Percentiles rank a stretch among this genome's conserved stretches.
Conservation (phyloP, 1,284 basidiomycete species). For the Ganoderma resinaceum region DNA sequence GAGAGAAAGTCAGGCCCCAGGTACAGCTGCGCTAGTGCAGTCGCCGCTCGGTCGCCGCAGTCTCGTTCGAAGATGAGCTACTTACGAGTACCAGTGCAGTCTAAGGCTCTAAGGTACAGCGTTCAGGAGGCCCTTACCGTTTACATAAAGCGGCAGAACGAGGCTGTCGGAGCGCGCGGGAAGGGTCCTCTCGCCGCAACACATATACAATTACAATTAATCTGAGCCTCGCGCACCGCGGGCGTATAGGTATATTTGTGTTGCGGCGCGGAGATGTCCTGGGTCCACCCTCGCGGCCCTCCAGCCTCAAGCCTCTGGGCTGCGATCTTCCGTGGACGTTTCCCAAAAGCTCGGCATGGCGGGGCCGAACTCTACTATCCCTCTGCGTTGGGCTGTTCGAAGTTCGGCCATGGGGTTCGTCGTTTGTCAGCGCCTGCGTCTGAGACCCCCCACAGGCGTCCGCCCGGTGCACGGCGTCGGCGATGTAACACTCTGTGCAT, state of each 20-base stretch:
- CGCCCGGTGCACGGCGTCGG: background rate
- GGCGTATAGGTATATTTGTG: background rate
- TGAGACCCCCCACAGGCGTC: background rate
- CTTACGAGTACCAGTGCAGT: background rate
- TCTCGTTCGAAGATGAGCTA: background rate
- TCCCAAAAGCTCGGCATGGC: background rate
- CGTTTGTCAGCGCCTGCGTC: conserved; percentile 1
- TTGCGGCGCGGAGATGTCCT: conserved; percentile 1
- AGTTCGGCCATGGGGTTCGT: too few species aligned
- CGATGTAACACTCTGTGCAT: background rate
- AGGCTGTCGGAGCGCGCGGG: conserved; percentile 1
- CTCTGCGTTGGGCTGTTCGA: too few species aligned
- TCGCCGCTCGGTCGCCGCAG: background rate
- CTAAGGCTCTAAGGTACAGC: conserved; percentile 1
- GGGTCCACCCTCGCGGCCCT: too few species aligned
- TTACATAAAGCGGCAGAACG: background rate
- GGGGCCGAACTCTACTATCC: background rate
- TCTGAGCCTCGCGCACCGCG: background rate
- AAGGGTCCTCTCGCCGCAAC: background rate
- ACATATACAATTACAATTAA: background rate
- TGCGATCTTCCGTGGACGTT: background rate
- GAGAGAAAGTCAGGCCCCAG: background rate
- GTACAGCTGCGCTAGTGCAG: background rate
- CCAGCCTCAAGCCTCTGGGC: background rate
- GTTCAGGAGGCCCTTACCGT: background rate